A percentile compares a stretch with the other conserved stretches of the same genome.
These are phyloP conservation scores for Aspergillus sp. DNA, from an alignment of 2,329 filamentous ascomycete genomes.

Conservation along the genomic window DNA sequence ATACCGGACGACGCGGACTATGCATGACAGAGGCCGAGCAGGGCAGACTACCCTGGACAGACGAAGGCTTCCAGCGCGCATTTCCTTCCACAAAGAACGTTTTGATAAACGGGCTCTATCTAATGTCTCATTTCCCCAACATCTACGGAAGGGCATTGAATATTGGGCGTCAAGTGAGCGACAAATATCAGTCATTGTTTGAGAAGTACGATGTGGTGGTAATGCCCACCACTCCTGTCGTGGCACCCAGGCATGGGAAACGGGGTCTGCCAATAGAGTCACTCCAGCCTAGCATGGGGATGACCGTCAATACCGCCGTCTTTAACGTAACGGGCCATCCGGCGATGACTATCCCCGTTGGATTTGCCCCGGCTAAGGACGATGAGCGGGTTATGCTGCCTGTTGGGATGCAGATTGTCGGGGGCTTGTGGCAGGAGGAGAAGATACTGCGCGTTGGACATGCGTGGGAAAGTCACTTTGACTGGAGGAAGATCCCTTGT, in stretches of 20 bases:
- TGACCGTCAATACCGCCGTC: constrained; percentile 4
- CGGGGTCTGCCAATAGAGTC: constrained; percentile 10
- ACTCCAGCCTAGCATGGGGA: neutral
- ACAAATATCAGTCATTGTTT: constrained; percentile 39
- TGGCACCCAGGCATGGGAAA: constrained; percentile 11
- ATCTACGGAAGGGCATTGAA: constrained; percentile 35
- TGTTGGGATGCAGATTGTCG: constrained; percentile 46
- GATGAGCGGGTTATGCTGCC: constrained; percentile 33
- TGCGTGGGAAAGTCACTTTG: constrained; percentile 20
- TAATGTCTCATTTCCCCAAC: neutral
- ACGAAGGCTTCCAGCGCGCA: constrained; percentile 56
- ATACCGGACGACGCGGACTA: constrained; percentile 54
- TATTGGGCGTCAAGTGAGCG: constrained; percentile 38
- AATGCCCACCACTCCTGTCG: constrained; percentile 30
- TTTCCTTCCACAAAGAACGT: constrained; percentile 44
- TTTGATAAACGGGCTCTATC: constrained; percentile 36
- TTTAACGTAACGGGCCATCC: constrained; percentile 8
- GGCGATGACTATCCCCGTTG: constrained; percentile 7
- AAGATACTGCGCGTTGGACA: constrained; percentile 24
- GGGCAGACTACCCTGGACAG: constrained; percentile 52
- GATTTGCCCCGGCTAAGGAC: neutral
- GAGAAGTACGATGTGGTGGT: constrained; percentile 39
- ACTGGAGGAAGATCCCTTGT: constrained; percentile 1
- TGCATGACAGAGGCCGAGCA: constrained; percentile 57
- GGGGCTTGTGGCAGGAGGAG: constrained; percentile 42